These are phyloP conservation scores for Pestalotiopsis sp. DNA, from an alignment of 2,329 filamentous ascomycete genomes.

Conservation along the genomic window DNA sequence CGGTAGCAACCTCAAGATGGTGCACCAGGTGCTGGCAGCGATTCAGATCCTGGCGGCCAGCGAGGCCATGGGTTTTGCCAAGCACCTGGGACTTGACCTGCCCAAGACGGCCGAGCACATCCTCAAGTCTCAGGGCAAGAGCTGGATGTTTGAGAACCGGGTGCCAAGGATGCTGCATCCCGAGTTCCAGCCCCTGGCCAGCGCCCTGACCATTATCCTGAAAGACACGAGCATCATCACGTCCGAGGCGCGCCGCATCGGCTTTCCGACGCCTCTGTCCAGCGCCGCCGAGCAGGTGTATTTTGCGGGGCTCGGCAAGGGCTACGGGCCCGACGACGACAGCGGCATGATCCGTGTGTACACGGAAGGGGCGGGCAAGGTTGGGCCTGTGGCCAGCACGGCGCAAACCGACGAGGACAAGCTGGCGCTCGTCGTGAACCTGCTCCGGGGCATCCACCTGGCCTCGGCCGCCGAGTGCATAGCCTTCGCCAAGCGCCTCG, in stretches of 20 bases:
- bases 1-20: slow-evolving; percentile 64
- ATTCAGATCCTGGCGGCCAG: slow-evolving; percentile 64
- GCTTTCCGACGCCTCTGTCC: slow-evolving; percentile 64
- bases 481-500: slow-evolving; percentile 42
- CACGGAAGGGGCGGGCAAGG: slow-evolving; percentile 38
- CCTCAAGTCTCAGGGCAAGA: slow-evolving; percentile 51
- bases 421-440: slow-evolving; percentile 37
- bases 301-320: slow-evolving; percentile 60
- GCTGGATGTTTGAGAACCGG: slow-evolving; percentile 66
- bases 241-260: slow-evolving; percentile 58
- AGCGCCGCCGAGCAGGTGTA: slow-evolving; percentile 68
- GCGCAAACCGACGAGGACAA: slow-evolving; percentile 38
- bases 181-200: slow-evolving; percentile 57
- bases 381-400: slow-evolving; percentile 30
- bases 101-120: slow-evolving; percentile 44
- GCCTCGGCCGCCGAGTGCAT: slow-evolving; percentile 46
- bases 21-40: slow-evolving; percentile 66
- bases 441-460: slow-evolving; percentile 48
- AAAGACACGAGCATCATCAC: slow-evolving; percentile 71
- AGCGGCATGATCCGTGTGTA: slow-evolving; percentile 47
- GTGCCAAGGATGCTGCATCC: slow-evolving; percentile 56
- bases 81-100: slow-evolving; percentile 56
- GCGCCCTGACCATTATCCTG: slow-evolving; percentile 61
- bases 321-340: slow-evolving; percentile 52
- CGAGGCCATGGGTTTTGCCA: slow-evolving; percentile 64